These are phyloP conservation scores for Polygonum maritimum DNA, from an alignment of 148 eudicot species.

Conservation along the genomic window DNA sequence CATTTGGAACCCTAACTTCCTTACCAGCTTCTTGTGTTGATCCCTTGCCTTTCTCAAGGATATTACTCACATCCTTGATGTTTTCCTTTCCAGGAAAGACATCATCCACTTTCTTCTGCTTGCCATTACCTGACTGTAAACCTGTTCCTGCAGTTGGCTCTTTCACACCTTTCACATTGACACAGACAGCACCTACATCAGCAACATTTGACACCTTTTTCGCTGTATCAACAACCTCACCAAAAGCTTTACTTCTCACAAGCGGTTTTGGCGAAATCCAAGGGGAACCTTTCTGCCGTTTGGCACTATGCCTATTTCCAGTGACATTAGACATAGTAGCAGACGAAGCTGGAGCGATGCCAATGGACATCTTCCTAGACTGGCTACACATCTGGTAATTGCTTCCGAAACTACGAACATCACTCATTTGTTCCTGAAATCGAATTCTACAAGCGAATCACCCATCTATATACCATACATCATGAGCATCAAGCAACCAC, in stretches of 20 bases:
- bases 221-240: constrained; percentile 19
- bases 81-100: background rate
- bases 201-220: constrained; percentile 18
- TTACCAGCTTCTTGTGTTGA: constrained; percentile 22
- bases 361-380: constrained; percentile 77
- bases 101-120: background rate
- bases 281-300: constrained; percentile 32
- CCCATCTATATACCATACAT: constrained; percentile 1
- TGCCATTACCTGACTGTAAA: constrained; percentile 7
- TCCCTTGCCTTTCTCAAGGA: constrained; percentile 18
- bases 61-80: constrained; percentile 8
- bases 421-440: constrained; percentile 42
- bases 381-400: constrained; percentile 44
- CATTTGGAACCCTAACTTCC: constrained; percentile 18
- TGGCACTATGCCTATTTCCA: constrained; percentile 17
- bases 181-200: constrained; percentile 11
- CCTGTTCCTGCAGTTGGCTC: constrained; percentile 13
- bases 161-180: constrained; percentile 13
- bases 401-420: constrained; percentile 41
- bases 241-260: background rate
- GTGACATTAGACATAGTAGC: constrained; percentile 16
- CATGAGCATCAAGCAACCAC: background rate
- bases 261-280: constrained; percentile 19
- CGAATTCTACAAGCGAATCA: background rate
- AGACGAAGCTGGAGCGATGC: constrained; percentile 38